Evolutionary conservation across 2,329 filamentous ascomycete genomes (phyloP), one percentile per base, ranked within the genome.

Genomic region (Phyllosticta citrichinensis): DNA sequence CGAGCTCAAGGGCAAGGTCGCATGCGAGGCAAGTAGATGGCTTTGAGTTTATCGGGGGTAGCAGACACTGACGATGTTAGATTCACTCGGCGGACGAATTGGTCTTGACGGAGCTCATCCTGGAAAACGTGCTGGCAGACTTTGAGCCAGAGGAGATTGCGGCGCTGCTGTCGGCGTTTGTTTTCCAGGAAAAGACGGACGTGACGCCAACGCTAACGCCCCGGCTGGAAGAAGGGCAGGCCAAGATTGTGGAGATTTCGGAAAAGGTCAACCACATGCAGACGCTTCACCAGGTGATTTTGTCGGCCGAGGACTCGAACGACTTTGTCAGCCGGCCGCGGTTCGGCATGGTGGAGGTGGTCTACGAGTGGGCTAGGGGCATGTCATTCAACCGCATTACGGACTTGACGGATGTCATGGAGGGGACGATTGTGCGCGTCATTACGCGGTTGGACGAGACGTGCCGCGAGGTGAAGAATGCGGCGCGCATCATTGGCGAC

Each of bases 321-420:
- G 93, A 97, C 74, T 97, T 97, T 70, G 88, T 89, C 40, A 91
- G 86, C 63, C 83, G 87, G 60, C 91, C 92, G 1, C 83, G 93
- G 10, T 99, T 99, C 71, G 94, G 93, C 1, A 82, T 99, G 61
- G 91, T 96, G 72, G 94, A 99, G 74, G 94, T 99, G 0, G 95
- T 99, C 35, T 97, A 97, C 72, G 94, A 99, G 74, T 99, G 94
- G 94, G 94, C 94, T 10, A 81, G 91, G 56, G 94, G 94, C 25
- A 97, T 97, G 91, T 93, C 89, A 58, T 99, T 99, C 81, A 96
- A 95, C 76, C 93, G 94, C 65, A 99, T 99, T 66, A 97, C 93
- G 0, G 89, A 93, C 66, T 77, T 99, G 70, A 99, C 94, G 8
- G 93, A 97, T 73, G 92, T 99, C 62, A 85, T 97, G 68, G 94